Percentiles rank a stretch among this genome's conserved stretches.
Evolutionary conservation across 2,329 filamentous ascomycete species (phyloP).

Genomic region (Daldinia sp.): DNA sequence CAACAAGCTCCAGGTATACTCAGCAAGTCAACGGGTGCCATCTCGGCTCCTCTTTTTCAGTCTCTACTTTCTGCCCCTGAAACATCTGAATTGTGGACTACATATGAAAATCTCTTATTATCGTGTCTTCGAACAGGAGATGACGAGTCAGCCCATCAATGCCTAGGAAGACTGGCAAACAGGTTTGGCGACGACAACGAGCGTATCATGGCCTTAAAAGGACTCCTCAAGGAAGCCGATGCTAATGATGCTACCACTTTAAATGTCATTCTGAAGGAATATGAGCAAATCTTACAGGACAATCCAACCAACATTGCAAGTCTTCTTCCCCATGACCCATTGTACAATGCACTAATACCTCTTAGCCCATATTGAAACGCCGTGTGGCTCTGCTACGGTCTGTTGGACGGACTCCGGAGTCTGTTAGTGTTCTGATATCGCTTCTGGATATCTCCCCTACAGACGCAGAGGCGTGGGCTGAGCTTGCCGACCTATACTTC

Average conservation of each 20-base stretch:
- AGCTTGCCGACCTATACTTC: conserved; percentile 87
- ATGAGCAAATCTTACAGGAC: conserved; percentile 76
- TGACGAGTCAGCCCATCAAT: conserved; percentile 76
- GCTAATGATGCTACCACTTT: conserved; percentile 73
- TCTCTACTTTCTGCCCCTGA: conserved; percentile 68
- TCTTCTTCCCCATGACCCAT: conserved; percentile 31
- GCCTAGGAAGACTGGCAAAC: conserved; percentile 76
- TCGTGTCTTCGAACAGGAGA: conserved; percentile 86
- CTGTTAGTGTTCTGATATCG: conserved; percentile 75
- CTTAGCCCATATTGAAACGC: conserved; percentile 83
- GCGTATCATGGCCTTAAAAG: conserved; percentile 82
- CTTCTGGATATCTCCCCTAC: conserved; percentile 86
- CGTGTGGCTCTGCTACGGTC: conserved; percentile 81
- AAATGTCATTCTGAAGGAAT: conserved; percentile 75
- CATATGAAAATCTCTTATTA: conserved; percentile 86
- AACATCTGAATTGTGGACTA: conserved; percentile 81
- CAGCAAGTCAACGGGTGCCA: conserved; percentile 60
- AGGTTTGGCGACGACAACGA: conserved; percentile 89
- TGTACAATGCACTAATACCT: conserved; percentile 7
- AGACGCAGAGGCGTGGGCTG: conserved; percentile 92
- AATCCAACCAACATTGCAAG: conserved; percentile 83
- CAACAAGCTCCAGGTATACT: conserved; percentile 68
- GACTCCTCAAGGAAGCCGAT: conserved; percentile 84
- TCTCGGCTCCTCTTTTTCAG: conserved; percentile 62
- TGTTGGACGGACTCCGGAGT: conserved; percentile 74